phyloP scores from a whole-genome alignment of 148 eudicot genomes.

The Linanthus parryae region DNA sequence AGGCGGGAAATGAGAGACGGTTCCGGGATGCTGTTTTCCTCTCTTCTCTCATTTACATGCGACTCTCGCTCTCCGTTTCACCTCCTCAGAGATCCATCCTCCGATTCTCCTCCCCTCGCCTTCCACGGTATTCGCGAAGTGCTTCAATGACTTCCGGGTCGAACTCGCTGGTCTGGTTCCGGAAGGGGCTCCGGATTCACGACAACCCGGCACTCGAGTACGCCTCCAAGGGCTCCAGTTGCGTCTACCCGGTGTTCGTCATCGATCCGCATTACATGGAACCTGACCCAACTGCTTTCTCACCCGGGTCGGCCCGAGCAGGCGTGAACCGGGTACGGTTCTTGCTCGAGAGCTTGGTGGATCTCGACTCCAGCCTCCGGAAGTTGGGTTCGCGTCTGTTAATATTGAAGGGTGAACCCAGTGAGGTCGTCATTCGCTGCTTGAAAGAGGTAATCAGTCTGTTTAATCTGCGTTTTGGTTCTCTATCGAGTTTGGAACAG shows the following conservation, averaged over 20 bases:
- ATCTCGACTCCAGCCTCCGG: conserved; percentile 48
- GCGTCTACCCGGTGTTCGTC: conserved; percentile 64
- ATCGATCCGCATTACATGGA: conserved; percentile 89
- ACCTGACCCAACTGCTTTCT: conserved; percentile 55
- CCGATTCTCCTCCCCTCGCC: background rate
- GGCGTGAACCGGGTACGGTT: conserved; percentile 79
- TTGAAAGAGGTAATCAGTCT: conserved; percentile 43
- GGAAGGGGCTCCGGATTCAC: conserved; percentile 86
- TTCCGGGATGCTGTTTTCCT: background rate
- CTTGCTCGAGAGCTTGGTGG: conserved; percentile 68
- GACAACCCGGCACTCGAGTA: conserved; percentile 79
- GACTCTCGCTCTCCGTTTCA: conserved; percentile 7
- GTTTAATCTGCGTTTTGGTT: background rate
- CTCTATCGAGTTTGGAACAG: background rate
- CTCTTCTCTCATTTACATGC: conserved; percentile 6
- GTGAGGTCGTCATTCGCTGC: conserved; percentile 47
- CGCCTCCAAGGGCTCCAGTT: conserved; percentile 35
- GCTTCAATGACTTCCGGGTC: conserved; percentile 29
- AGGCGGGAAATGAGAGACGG: conserved; percentile 18
- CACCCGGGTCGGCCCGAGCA: conserved; percentile 55
- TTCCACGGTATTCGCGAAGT: background rate
- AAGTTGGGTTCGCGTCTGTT: conserved; percentile 58
- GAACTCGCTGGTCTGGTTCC: conserved; percentile 74
- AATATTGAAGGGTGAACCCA: conserved; percentile 77
- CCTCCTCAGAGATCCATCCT: conserved; percentile 1